A percentile compares a stretch with the other conserved stretches of the same genome.
phyloP scores from a whole-genome alignment of 2,329 filamentous ascomycete species.

The Tolypocladium nubicola region DNA sequence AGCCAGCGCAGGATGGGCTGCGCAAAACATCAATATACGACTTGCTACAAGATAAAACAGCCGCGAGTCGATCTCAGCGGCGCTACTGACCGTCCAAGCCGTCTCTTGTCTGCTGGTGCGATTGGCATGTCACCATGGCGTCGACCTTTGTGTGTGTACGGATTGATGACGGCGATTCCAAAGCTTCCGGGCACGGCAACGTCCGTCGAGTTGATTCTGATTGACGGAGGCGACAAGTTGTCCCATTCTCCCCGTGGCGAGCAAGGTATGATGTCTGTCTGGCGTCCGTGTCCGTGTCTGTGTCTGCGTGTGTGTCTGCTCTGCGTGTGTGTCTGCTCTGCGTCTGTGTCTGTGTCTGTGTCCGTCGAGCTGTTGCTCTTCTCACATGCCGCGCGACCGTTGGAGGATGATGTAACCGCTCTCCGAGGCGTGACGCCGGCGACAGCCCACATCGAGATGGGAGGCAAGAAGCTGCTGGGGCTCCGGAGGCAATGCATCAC shows the following conservation, averaged over 20 bases:
- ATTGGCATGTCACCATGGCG: no score
- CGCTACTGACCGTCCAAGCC: no score
- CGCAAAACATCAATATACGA: no score
- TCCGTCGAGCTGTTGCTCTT: no score
- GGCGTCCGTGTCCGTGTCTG: neutral
- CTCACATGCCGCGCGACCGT: neutral
- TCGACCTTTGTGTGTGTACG: no score
- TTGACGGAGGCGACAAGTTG: neutral
- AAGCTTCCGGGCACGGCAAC: no score
- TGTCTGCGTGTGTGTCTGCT: neutral
- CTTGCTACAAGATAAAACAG: no score
- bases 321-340: neutral
- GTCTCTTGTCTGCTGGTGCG: no score
- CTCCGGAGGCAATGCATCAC: neutral
- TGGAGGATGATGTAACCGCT: slow-evolving; percentile 2
- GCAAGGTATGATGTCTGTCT: neutral
- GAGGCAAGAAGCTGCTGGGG: neutral
- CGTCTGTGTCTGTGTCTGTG: neutral
- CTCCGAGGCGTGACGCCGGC: neutral
- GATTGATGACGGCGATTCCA: no score
- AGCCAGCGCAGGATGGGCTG: neutral
- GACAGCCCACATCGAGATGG: neutral
- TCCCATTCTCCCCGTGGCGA: neutral
- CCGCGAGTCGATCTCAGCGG: no score
- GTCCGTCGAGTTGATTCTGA: neutral